Conservation (phyloP, 2,329 filamentous ascomycete genomes). For the Verticillium dahliae region DNA sequence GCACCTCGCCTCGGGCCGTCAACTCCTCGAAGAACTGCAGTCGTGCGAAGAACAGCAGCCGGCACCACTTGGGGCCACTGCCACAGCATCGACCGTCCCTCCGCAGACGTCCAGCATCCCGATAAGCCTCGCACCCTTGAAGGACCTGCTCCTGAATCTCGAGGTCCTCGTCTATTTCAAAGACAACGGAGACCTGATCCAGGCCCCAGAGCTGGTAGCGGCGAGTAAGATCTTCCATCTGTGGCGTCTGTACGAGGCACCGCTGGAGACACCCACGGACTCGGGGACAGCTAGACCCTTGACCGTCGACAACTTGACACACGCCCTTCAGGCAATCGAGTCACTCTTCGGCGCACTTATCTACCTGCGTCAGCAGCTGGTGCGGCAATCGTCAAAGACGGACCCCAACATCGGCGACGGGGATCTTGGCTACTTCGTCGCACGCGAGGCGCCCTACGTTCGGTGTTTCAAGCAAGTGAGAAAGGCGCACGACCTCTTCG, state of each 20-base stretch:
- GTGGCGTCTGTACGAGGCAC: conserved; percentile 6
- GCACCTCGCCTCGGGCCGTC: conserved; percentile 6
- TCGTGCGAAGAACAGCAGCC: neutral
- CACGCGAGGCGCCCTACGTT: neutral
- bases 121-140: neutral
- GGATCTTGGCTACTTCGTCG: neutral
- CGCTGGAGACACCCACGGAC: neutral
- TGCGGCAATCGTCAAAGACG: neutral
- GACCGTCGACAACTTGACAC: neutral
- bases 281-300: neutral
- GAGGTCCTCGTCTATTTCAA: conserved; percentile 1
- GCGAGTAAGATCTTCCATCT: conserved; percentile 1
- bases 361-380: neutral
- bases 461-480: neutral
- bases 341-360: conserved; percentile 6
- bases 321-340: conserved; percentile 1
- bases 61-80: neutral
- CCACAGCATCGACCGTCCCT: neutral
- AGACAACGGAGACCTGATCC: neutral
- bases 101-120: neutral
- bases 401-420: neutral
- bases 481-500: neutral
- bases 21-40: conserved; percentile 5
- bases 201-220: neutral
- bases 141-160: conserved; percentile 1